These are phyloP conservation scores for Alectoria sarmentosa DNA, from an alignment of 495 filamentous ascomycete species.

Conservation along the genomic window DNA sequence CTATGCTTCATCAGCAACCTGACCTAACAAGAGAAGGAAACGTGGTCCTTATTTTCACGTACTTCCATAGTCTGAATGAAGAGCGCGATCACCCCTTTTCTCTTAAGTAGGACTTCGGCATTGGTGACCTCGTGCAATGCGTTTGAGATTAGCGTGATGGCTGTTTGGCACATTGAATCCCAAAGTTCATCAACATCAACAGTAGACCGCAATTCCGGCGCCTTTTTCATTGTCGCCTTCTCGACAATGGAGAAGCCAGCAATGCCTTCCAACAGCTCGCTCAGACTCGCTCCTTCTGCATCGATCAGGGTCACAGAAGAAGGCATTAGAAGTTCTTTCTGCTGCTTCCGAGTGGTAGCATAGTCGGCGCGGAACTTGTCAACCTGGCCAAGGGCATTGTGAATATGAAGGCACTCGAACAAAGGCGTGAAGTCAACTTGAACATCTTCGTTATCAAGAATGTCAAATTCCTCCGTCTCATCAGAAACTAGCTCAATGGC, in stretches of 20 bases:
- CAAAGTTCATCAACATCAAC: conserved; percentile 94
- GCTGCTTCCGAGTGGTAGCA: conserved; percentile 76
- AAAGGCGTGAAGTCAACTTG: conserved; percentile 92
- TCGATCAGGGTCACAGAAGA: conserved; percentile 60
- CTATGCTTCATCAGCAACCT: conserved; percentile 33
- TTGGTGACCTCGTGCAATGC: conserved; percentile 71
- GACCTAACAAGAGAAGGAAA: conserved; percentile 3
- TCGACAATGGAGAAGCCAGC: conserved; percentile 97
- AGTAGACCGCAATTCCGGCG: conserved; percentile 70
- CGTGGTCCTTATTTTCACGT: conserved; percentile 34
- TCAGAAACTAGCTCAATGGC: conserved; percentile 93
- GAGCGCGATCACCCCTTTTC: conserved; percentile 83
- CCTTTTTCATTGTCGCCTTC: conserved; percentile 82
- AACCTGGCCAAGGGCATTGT: conserved; percentile 86
- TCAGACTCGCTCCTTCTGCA: conserved; percentile 69
- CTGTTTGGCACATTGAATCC: conserved; percentile 93
- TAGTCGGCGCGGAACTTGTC: conserved; percentile 89
- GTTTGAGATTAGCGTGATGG: conserved; percentile 69
- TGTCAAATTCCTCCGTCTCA: conserved; percentile 90
- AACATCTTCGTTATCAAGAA: conserved; percentile 87
- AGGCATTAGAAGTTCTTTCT: conserved; percentile 86
- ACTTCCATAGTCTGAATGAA: conserved; percentile 96
- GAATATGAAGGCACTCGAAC: conserved; percentile 94
- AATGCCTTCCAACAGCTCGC: conserved; percentile 83
- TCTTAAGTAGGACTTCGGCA: conserved; percentile 78